Base-by-base conservation (phyloP, 352 stramenopile genomes). In the Globisporangium orthogonon region DNA sequence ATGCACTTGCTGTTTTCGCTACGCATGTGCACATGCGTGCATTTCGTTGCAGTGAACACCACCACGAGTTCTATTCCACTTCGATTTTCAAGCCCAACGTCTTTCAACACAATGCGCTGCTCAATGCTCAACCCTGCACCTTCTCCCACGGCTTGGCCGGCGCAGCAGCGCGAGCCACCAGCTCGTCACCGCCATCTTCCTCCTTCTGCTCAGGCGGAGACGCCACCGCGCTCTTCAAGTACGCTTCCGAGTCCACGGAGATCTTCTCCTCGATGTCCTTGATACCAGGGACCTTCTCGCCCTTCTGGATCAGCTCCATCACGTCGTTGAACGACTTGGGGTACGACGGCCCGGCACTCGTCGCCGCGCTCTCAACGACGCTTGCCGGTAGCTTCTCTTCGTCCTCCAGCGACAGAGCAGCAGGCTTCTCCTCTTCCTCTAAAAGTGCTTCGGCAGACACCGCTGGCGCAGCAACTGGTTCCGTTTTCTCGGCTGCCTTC, bases 251-350 rank as follows among this genome's bases (percentile, higher is more conserved):
- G 51, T 90, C 79, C n/a, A 80, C 70, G 0, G 80, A 90, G 33
- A 90, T 45, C 35, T 84, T 85, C 50, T 90, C 77, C 33, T 90
- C 77, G 33, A 90, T 88, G 28, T 88, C 70, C 18, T 81, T 76
- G 58, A 90, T 88, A 6, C 78, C 80, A 4, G 80, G 78, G n/a
- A 90, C 78, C 10, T 63, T 69, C 53, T 89, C 81, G 13, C 78
- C 78, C 60, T 86, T 86, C 56, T 88, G 78, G 44, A 91, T 67
- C 61, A 88, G 68, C 62, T 84, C 72, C 76, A 88, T 86, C 35
- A 91, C 76, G 7, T 91, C 76, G 9, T 68, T 80, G 56, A 91
- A 91, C 5, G 81, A 88, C 53, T 85, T 70, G 0, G 81, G 81
- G 52, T 87, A 89, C 29, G 73, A 58, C 18, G 81, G 81, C 3